Evolutionary conservation across 768 basidiomycete species (phyloP), one percentile per base, ranked within the genome.

Genomic region (Tylopilus subfusipes): DNA sequence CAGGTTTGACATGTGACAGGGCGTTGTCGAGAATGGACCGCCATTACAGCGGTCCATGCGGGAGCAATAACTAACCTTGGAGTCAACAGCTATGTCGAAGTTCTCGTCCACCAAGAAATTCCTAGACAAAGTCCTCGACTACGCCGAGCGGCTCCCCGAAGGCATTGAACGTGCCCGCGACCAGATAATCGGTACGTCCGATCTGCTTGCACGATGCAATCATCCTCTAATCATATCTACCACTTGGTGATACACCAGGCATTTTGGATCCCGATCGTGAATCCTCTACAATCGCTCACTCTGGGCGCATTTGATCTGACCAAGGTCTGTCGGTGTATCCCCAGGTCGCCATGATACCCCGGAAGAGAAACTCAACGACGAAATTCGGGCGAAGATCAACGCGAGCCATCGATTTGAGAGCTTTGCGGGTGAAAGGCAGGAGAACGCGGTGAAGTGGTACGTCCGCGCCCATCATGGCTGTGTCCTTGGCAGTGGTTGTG

Each of bases 371-470:
- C 76, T 71, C 11, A 75, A 82, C 56, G 94, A 97, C 66, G 74
- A 81, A 60, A 75, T 90, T 59, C 78, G 93, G 22, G 80, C 82
- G 2, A 77, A 83, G 67, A 97, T 98, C 65, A 83, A 85, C 52
- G 79, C 80, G 0, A 71, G 76, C 13, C 97, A 99, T 73, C 82
- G 95, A 27, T 98, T 92, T 71, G 65, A 81, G 22, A 90, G 87
- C 59, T 99, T 98, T 70, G 93, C 95, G 0, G 75, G 70, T 8
- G 77, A 89, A 68, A 76, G 93, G 33, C 63, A 74, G 4, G 76
- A 81, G 12, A 94, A 94, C 66, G 74, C 77, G 31, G 85, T 89
- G 42, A 98, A 97, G 73, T 98, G 91, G 90, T 88, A 53, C 24
- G 74, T 71, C 33, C 5, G 52, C 24, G 74, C 71, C 33, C 5